Conservation (phyloP, 345 rosid genomes). For the Firmiana major region DNA sequence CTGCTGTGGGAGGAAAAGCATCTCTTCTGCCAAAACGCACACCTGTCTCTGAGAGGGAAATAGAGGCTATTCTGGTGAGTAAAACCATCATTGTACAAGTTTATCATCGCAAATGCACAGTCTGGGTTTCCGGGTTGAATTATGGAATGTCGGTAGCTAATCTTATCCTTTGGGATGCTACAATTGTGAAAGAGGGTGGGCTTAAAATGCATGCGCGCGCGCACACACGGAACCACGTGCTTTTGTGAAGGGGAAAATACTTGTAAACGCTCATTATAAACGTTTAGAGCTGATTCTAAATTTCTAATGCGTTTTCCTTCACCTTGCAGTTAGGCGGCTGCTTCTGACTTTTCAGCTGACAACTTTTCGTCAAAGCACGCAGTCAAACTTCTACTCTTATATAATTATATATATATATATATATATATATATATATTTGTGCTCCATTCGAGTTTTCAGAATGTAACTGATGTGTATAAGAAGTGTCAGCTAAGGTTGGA, state of each 20-base stretch:
- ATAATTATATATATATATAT: too few relatives aligned
- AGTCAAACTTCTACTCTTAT: neutral
- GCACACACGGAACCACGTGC: neutral
- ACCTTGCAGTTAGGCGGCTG: conserved; percentile 62
- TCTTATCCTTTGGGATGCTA: too few relatives aligned
- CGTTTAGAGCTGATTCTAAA: neutral
- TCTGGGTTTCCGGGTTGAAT: neutral
- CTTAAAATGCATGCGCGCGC: neutral
- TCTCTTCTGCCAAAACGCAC: conserved; percentile 84
- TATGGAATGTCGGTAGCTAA: too few relatives aligned
- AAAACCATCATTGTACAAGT: neutral
- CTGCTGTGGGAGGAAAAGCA: conserved; percentile 70
- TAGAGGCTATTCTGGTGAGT: conserved; percentile 70
- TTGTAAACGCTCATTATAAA: too few relatives aligned
- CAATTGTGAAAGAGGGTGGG: neutral
- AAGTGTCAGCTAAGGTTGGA: neutral
- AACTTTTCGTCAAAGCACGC: neutral
- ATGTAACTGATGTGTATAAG: neutral
- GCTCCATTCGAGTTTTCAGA: neutral
- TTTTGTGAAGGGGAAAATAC: too few relatives aligned
- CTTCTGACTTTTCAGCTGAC: conserved; percentile 25
- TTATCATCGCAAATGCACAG: neutral
- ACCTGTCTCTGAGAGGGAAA: conserved; percentile 73
- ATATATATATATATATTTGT: too few relatives aligned
- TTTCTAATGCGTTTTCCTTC: neutral